Conservation (phyloP, 257 asterid species). For the Cruciata laevipes region DNA sequence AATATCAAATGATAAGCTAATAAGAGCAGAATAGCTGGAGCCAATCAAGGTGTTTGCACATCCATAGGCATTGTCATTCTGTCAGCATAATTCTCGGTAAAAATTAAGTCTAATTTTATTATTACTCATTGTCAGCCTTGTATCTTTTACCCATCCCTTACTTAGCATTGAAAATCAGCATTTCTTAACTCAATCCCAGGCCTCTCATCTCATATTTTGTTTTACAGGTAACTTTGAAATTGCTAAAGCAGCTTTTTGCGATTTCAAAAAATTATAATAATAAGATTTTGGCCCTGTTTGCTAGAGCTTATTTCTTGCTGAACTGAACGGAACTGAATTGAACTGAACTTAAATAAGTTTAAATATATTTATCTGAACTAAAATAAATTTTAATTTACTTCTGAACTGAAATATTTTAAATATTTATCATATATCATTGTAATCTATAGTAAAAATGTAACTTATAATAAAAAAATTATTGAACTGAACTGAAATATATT, state of each 20-base stretch:
- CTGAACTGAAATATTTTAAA: too few species aligned
- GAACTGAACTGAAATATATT: too few species aligned
- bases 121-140: background rate
- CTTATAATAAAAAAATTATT: too few species aligned
- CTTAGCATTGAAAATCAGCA: background rate
- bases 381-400: too few species aligned
- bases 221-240: background rate
- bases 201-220: background rate
- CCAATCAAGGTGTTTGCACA: background rate
- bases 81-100: background rate
- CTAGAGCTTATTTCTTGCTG: too few species aligned
- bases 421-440: too few species aligned
- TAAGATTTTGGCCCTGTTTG: too few species aligned
- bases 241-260: background rate
- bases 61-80: background rate
- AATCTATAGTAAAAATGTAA: too few species aligned
- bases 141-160: too few species aligned
- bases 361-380: too few species aligned
- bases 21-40: background rate
- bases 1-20: background rate
- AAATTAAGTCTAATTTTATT: background rate
- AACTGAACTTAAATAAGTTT: too few species aligned
- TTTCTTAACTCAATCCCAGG: background rate
- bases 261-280: background rate
- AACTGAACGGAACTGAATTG: too few species aligned